Evolutionary conservation across 2,329 filamentous ascomycete species (phyloP).

Genomic region (Talaromyces sp.): DNA sequence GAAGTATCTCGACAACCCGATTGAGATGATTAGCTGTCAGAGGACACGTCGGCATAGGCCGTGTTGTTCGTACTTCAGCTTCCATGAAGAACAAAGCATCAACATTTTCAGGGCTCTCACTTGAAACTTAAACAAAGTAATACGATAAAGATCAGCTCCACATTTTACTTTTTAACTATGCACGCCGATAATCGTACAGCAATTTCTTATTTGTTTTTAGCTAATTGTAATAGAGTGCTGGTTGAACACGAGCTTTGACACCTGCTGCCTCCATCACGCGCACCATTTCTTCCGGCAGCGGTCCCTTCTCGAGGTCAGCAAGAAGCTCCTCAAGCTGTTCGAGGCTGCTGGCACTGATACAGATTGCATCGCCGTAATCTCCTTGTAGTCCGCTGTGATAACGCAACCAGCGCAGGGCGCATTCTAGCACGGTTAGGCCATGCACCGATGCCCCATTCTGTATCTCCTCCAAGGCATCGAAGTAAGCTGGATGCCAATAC

Average conservation of each 20-base stretch:
- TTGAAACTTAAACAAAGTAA: not conserved
- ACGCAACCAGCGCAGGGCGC: constrained; percentile 45
- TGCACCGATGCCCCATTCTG: constrained; percentile 29
- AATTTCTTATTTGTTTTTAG: not conserved
- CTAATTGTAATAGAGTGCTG: not conserved
- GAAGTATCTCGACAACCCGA: not conserved
- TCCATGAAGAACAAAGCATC: too few relatives aligned
- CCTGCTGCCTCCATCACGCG: not conserved
- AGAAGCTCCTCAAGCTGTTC: constrained; percentile 41
- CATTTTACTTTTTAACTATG: not conserved
- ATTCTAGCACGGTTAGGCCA: constrained; percentile 41
- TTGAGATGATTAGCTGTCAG: not conserved
- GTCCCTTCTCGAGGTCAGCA: constrained; percentile 36
- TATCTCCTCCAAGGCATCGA: not conserved
- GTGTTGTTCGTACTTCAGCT: too few relatives aligned
- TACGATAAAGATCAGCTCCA: not conserved
- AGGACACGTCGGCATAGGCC: not conserved
- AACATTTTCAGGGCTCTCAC: not conserved
- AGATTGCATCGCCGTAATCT: constrained; percentile 35
- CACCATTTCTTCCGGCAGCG: constrained; percentile 39
- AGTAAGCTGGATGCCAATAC: not conserved
- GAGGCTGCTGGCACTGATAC: constrained; percentile 38
- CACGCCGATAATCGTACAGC: too few relatives aligned
- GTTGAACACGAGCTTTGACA: not conserved
- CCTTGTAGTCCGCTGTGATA: constrained; percentile 41